These are phyloP conservation scores for Cercophora samala DNA, from an alignment of 495 filamentous ascomycete species.

Conservation along the genomic window DNA sequence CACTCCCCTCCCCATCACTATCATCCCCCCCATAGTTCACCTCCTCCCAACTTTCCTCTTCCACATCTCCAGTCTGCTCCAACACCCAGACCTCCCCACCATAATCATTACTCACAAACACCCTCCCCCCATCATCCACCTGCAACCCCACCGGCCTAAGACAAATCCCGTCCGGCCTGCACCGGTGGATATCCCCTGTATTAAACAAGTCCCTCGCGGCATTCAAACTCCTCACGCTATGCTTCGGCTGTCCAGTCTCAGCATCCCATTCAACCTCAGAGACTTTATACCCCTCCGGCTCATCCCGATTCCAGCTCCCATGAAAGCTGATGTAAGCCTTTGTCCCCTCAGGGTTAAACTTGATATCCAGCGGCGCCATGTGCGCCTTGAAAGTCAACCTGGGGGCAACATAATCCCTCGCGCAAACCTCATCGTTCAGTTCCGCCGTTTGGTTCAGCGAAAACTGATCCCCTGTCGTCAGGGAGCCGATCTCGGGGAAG, in stretches of 20 bases:
- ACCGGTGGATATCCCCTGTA: slow-evolving; percentile 43
- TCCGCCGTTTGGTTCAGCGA: slow-evolving; percentile 23
- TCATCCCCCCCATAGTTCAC: neutral
- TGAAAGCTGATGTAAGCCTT: slow-evolving; percentile 41
- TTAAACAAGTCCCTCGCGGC: slow-evolving; percentile 49
- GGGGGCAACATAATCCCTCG: slow-evolving; percentile 40
- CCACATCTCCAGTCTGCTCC: slow-evolving; percentile 14
- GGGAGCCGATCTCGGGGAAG: slow-evolving; percentile 23
- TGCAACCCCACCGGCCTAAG: slow-evolving; percentile 56
- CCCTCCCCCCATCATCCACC: slow-evolving; percentile 43
- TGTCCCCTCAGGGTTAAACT: slow-evolving; percentile 39
- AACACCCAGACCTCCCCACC: slow-evolving; percentile 60
- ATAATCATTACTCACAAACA: slow-evolving; percentile 57
- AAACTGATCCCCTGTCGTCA: slow-evolving; percentile 42
- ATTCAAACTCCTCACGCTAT: slow-evolving; percentile 37
- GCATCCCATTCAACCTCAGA: slow-evolving; percentile 41
- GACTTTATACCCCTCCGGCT: slow-evolving; percentile 56
- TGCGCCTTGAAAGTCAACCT: slow-evolving; percentile 57
- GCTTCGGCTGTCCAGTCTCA: slow-evolving; percentile 41
- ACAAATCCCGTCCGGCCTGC: slow-evolving; percentile 43
- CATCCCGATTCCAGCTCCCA: slow-evolving; percentile 51
- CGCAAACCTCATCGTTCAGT: slow-evolving; percentile 49
- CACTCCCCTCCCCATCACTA: neutral
- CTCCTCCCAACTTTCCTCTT: neutral
- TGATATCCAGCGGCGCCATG: slow-evolving; percentile 59